Evolutionary conservation across 192 early-diverging fungal species (phyloP).

Genomic region (Gorgonomyces haynaldii): DNA sequence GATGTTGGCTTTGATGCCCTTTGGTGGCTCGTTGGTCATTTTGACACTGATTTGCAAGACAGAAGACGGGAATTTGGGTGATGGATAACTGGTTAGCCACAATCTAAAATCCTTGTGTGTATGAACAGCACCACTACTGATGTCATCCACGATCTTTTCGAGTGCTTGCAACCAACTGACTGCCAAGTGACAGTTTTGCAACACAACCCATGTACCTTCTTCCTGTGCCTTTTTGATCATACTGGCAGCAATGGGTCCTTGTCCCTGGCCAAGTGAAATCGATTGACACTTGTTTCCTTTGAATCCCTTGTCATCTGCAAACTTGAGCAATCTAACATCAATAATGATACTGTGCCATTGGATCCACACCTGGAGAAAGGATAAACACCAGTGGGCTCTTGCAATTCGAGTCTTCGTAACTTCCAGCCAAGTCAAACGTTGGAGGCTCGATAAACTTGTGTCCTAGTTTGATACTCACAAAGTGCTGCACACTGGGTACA

Average conservation of each 20-base stretch:
- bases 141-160: slow-evolving; percentile 54
- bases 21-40: slow-evolving; percentile 58
- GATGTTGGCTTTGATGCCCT: slow-evolving; percentile 47
- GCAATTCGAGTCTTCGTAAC: slow-evolving; percentile 49
- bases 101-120: slow-evolving; percentile 47
- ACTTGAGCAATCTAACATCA: slow-evolving; percentile 41
- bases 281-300: slow-evolving; percentile 38
- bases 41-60: slow-evolving; percentile 49
- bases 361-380: slow-evolving; percentile 54
- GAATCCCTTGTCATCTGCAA: slow-evolving; percentile 52
- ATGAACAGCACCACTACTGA: slow-evolving; percentile 23
- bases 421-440: slow-evolving; percentile 46
- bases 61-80: slow-evolving; percentile 42
- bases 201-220: slow-evolving; percentile 48
- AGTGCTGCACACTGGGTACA: slow-evolving; percentile 40
- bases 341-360: slow-evolving; percentile 43
- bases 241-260: slow-evolving; percentile 46
- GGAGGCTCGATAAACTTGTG: slow-evolving; percentile 59
- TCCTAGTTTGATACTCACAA: slow-evolving; percentile 48
- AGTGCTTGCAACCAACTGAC: slow-evolving; percentile 43
- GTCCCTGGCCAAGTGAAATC: slow-evolving; percentile 53
- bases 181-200: slow-evolving; percentile 57
- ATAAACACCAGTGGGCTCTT: slow-evolving; percentile 46
- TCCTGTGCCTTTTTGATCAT: slow-evolving; percentile 53
- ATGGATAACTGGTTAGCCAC: slow-evolving; percentile 52